These are phyloP conservation scores for Acacia pycnantha DNA, from an alignment of 331 rosid genomes.

Conservation along the genomic window DNA sequence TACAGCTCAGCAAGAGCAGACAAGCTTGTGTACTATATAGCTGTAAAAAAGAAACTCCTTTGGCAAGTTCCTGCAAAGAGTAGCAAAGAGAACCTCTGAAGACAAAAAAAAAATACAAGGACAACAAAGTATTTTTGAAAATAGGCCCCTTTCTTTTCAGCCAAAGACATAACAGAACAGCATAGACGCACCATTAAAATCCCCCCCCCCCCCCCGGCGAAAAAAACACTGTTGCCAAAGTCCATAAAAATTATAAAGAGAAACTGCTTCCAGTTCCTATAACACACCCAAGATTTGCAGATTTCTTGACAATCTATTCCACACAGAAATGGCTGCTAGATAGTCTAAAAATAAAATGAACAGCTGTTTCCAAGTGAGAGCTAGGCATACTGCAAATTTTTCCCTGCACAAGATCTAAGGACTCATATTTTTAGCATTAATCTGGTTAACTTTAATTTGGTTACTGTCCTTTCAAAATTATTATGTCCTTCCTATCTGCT, in stretches of 20 bases:
- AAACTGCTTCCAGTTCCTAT: neutral
- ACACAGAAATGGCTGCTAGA: neutral
- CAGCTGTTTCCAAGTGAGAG: constrained; percentile 6
- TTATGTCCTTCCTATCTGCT: neutral
- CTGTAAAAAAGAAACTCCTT: neutral
- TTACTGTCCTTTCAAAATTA: neutral
- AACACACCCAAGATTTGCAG: neutral
- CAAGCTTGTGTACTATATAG: neutral
- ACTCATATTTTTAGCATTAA: neutral
- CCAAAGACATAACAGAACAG: neutral
- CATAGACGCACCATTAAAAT: neutral
- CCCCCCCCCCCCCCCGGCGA: neutral
- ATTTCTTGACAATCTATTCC: neutral
- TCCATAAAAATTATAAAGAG: neutral
- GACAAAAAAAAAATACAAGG: neutral
- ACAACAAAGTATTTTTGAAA: neutral
- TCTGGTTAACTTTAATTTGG: neutral
- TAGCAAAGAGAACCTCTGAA: neutral
- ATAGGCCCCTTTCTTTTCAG: neutral
- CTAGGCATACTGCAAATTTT: neutral
- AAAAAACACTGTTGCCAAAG: neutral
- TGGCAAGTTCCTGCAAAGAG: neutral
- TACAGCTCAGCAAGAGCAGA: neutral
- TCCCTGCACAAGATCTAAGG: neutral
- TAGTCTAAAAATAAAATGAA: neutral